These are phyloP conservation scores for Lasiosphaeris hirsuta DNA, from an alignment of 495 filamentous ascomycete genomes.

Conservation along the genomic window DNA sequence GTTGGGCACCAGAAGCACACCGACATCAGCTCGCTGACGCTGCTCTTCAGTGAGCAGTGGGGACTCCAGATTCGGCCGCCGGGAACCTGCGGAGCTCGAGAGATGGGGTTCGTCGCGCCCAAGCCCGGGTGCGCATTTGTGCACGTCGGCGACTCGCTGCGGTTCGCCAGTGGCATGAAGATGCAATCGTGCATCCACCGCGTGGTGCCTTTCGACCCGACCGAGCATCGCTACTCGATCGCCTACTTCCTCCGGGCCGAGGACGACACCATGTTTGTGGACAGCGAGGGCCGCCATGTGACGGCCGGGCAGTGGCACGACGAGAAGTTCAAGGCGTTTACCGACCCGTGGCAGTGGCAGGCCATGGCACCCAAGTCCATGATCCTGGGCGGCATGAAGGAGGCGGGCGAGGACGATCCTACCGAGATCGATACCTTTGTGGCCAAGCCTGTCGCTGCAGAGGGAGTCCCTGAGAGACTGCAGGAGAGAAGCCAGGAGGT, in stretches of 20 bases:
- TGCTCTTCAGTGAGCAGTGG: constrained; percentile 55
- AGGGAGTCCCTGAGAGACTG: too few species aligned
- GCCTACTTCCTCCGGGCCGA: constrained; percentile 57
- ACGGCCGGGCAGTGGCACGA: constrained; percentile 55
- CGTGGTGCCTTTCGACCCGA: constrained; percentile 48
- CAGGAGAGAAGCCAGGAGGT: too few species aligned
- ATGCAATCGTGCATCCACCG: constrained; percentile 55
- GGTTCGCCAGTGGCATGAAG: constrained; percentile 47
- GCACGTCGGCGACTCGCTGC: constrained; percentile 57
- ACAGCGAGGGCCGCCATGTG: constrained; percentile 46
- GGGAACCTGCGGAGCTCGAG: constrained; percentile 36
- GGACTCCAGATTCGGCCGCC: constrained; percentile 54
- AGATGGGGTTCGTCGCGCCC: constrained; percentile 54
- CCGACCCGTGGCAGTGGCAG: constrained; percentile 44
- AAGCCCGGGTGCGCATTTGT: constrained; percentile 48
- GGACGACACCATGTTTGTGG: constrained; percentile 50
- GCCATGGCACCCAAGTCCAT: constrained; percentile 42
- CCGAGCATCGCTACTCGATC: constrained; percentile 54
- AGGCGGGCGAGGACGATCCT: constrained; percentile 36
- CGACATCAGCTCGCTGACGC: constrained; percentile 55
- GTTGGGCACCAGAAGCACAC: constrained; percentile 57
- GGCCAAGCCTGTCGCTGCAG: not conserved
- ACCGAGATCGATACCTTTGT: constrained; percentile 8
- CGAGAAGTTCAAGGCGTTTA: constrained; percentile 54
- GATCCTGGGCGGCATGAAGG: constrained; percentile 45